These are phyloP conservation scores for Helianthus tuberosus DNA, from an alignment of 129 eudicot species.

Conservation along the genomic window DNA sequence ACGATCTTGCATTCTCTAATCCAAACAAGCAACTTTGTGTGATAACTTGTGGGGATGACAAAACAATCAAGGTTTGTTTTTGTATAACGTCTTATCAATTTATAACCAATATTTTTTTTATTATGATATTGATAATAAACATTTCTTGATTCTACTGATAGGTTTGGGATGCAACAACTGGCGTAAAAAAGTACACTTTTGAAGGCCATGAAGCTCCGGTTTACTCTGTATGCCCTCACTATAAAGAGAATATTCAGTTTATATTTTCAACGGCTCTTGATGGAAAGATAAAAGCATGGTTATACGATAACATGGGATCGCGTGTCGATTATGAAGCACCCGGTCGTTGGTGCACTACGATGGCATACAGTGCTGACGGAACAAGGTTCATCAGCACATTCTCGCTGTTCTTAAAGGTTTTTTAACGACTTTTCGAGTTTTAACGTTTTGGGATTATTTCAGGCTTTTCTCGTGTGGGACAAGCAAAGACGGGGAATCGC, in stretches of 20 bases:
- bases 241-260: constrained; percentile 89
- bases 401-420: neutral
- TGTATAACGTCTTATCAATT: neutral
- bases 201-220: constrained; percentile 94
- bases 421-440: neutral
- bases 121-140: constrained; percentile 17
- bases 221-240: constrained; percentile 88
- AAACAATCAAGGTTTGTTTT: constrained; percentile 69
- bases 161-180: constrained; percentile 89
- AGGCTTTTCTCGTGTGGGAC: constrained; percentile 92
- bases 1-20: constrained; percentile 87
- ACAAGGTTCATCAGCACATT: constrained; percentile 48
- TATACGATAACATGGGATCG: constrained; percentile 88
- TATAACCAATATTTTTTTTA: neutral
- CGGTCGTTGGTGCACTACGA: constrained; percentile 82
- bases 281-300: constrained; percentile 94
- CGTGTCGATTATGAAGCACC: constrained; percentile 91
- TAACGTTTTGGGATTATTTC: neutral
- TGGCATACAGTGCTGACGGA: constrained; percentile 93
- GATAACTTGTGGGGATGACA: constrained; percentile 92
- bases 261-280: constrained; percentile 90
- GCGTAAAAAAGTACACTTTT: constrained; percentile 66
- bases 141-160: constrained; percentile 27
- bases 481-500: constrained; percentile 80
- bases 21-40: constrained; percentile 92